Base-by-base conservation (phyloP, 768 basidiomycete genomes). In the Lepiota brunneoincarnata region DNA sequence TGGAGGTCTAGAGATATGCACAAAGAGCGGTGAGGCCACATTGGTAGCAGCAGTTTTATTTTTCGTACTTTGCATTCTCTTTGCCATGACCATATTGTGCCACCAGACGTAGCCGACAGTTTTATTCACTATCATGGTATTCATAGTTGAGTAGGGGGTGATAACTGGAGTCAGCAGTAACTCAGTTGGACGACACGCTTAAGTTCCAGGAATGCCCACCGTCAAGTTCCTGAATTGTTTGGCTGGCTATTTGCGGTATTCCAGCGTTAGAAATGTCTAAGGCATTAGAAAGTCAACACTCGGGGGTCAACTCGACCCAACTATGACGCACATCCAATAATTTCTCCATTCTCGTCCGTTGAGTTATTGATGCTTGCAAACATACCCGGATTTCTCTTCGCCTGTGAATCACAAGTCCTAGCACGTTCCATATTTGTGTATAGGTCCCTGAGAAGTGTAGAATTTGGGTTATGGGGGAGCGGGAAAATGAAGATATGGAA, bases 341-440 rank as follows among this genome's bases (percentile, higher is more conserved):
- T 64, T 35, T 64, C 58, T 5, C 63, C 63, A 50, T 47, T 58
- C 17, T 57, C 42, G 21, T 64, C 63, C 3, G 63, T 64, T 24
- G 61, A 62, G 37, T 64, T 64, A 37, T 62, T 63, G 20, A 64
- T 54, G 40, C 60, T 64, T 6, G 63, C 63, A 44, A 54, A 64
- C 63, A 64, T 62, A 1, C 63, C 63, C 14, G 63, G 61, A 44
- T 57, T 57, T 4, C 49, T 15, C 24, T 55, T 60, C 15, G 56
- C 48, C 38, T 54, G 55, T 12, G 63, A 64, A 39, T 64, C 59
- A 44, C 63, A 64, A 7, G 63, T 64, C 15, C 63, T 46, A n/a
- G 58, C 61, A 6, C 59, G 56, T 39, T 64, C 63, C 49, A 60
- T 62, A 28, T 64, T 64, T n/a, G 54, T 35, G 44, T 58, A 64